Base-by-base conservation (phyloP, 805 yeast genomes). In the Candida chauliodis region DNA sequence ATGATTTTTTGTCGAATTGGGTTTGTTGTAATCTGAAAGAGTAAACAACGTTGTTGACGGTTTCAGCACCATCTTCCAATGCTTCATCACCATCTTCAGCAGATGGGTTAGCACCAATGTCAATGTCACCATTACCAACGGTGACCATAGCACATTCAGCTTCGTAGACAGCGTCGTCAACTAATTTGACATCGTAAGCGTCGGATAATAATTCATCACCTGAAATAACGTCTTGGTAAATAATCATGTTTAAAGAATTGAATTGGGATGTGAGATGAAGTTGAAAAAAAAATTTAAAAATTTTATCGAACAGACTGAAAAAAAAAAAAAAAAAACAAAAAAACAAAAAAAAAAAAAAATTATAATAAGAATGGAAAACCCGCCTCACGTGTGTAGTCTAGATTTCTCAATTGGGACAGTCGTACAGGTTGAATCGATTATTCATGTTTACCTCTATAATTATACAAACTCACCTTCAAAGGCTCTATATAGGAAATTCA, bases 41-140 rank as follows among this genome's bases (percentile, higher is more conserved):
- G 90, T 89, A 81, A 57, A 91, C 97, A 66, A 93, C 87, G 78
- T 93, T 93, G 95, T 91, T 93, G 66, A 93, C 97, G 58, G 87
- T 78, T 73, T 84, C 91, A 56, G 76, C 75, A 71, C 83, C 87
- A 38, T 85, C 95, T 58, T 88, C 98, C 37, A 79, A 65, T 42
- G 71, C 90, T 25, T 84, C 96, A 30, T 69, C 89, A 66, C 74
- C 97, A 55, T 76, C 98, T 75, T 93, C 99, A 54, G 98, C 97
- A 59, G 96, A 88, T 63, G 99, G 97, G 84, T 93, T 93, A 61
- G 96, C 99, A 75, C 99, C 99, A 69, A 93, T 93, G 71, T 93
- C 98, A 57, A 93, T 81, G 64, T 93, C 93, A 60, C 80, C 97
- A 64, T 88, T 85, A 68, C 79, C 81, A 59, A 93, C 88, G 59